phyloP scores from a whole-genome alignment of 75 land plant genomes.

The Pinus tabuliformis region DNA sequence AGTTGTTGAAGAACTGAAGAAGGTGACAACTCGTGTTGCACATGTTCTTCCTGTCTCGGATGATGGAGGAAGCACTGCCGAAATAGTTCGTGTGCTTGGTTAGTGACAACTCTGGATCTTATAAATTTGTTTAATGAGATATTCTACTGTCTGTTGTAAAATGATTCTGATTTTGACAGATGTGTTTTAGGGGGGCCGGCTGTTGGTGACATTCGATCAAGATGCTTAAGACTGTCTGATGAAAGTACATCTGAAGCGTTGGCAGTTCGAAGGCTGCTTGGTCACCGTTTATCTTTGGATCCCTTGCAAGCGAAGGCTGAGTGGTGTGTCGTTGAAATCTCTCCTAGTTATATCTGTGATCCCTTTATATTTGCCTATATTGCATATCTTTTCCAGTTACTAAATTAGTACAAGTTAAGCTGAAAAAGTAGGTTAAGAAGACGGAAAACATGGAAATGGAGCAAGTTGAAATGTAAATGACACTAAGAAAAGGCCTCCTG shows the following conservation, averaged over 20 bases:
- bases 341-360: background rate
- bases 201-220: constrained; percentile 96
- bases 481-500: background rate
- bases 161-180: constrained; percentile 11
- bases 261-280: constrained; percentile 90
- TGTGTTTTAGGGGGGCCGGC: constrained; percentile 86
- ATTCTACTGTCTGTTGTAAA: background rate
- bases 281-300: constrained; percentile 83
- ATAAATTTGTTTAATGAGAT: background rate
- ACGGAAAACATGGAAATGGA: too few relatives aligned
- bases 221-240: constrained; percentile 94
- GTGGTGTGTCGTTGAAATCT: constrained; percentile 46
- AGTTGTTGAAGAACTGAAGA: constrained; percentile 94
- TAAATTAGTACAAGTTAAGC: background rate
- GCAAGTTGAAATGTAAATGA: background rate
- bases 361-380: background rate
- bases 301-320: constrained; percentile 73
- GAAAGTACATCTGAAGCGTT: constrained; percentile 89
- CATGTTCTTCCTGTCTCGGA: constrained; percentile 99
- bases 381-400: background rate
- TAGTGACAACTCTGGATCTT: constrained; percentile 4
- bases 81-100: constrained; percentile 99
- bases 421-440: too few relatives aligned
- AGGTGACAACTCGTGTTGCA: constrained; percentile 81
- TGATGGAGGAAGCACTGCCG: constrained; percentile 99